Evolutionary conservation across 2,329 filamentous ascomycete species (phyloP).

Genomic region (Helminthosporium solani): DNA sequence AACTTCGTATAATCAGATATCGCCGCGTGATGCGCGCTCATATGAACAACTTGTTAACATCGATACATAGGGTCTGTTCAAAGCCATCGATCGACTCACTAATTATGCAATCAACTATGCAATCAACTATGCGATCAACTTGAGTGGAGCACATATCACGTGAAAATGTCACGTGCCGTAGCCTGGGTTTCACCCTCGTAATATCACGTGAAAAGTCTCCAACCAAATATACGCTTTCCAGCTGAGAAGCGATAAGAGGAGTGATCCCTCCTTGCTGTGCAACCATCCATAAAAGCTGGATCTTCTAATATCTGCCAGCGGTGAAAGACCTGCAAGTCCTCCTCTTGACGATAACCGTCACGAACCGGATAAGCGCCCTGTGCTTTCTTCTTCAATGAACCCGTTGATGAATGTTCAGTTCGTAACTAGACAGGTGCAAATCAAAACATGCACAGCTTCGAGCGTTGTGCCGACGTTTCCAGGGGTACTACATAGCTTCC

Average conservation of each 20-base stretch:
- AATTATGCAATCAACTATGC: no score
- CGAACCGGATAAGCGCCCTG: slow-evolving; percentile 47
- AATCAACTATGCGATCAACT: no score
- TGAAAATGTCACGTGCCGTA: no score
- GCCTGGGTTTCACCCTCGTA: no score
- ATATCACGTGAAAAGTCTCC: no score
- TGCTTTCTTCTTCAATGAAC: slow-evolving; percentile 46
- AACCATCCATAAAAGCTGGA: no score
- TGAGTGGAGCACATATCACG: no score
- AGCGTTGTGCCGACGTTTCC: slow-evolving; percentile 56
- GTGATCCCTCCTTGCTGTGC: no score
- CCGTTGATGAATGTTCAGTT: slow-evolving; percentile 51
- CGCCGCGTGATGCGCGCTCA: slow-evolving; percentile 59
- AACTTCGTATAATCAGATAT: slow-evolving; percentile 62
- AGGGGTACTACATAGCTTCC: slow-evolving; percentile 51
- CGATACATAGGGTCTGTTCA: no score
- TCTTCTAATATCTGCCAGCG: slow-evolving; percentile 48
- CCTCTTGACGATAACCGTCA: slow-evolving; percentile 34
- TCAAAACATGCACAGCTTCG: slow-evolving; percentile 55
- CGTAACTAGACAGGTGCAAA: slow-evolving; percentile 51
- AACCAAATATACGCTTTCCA: no score
- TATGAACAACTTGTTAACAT: slow-evolving; percentile 55
- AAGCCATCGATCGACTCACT: no score
- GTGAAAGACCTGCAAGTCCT: slow-evolving; percentile 46
- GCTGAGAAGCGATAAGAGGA: no score